Conservation (phyloP, 208 protist species). For the Leishmania turanica region DNA sequence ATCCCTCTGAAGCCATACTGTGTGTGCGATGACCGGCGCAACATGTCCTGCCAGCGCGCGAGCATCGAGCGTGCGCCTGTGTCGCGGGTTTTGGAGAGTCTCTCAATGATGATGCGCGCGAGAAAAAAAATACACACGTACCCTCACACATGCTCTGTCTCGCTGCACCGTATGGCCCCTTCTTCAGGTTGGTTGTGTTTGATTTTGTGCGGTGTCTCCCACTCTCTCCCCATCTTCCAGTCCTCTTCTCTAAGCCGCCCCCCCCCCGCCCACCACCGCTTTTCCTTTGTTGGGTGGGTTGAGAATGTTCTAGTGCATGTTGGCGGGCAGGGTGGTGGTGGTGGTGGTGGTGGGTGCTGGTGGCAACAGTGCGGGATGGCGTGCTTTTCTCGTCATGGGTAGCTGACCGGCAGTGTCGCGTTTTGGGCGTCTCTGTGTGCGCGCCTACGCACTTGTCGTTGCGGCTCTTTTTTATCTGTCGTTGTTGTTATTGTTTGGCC, state of each 20-base stretch:
- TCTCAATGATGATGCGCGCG: not conserved
- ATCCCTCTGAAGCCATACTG: not conserved
- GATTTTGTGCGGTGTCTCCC: not conserved
- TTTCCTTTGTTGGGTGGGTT: not conserved
- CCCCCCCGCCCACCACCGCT: not conserved
- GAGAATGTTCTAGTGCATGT: not conserved
- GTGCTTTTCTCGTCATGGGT: not conserved
- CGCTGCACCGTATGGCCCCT: not conserved
- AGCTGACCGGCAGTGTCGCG: not conserved
- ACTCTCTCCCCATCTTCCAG: not conserved
- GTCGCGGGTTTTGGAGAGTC: not conserved
- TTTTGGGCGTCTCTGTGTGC: not conserved
- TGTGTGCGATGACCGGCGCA: not conserved
- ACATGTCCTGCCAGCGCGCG: not conserved
- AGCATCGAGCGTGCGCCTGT: not conserved
- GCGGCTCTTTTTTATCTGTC: not conserved
- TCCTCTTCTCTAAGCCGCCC: too few species aligned
- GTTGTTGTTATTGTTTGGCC: not conserved
- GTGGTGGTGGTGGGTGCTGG: not conserved
- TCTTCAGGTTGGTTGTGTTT: not conserved
- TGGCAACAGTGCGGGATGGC: not conserved
- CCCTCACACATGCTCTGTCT: too few species aligned
- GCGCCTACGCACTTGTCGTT: not conserved
- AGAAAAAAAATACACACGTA: not conserved
- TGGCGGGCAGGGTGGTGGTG: not conserved